Evolutionary conservation across 202 grass and related monocot species (phyloP), one percentile per base, ranked within the genome.

Genomic region (Schoenoplectus triqueter): DNA sequence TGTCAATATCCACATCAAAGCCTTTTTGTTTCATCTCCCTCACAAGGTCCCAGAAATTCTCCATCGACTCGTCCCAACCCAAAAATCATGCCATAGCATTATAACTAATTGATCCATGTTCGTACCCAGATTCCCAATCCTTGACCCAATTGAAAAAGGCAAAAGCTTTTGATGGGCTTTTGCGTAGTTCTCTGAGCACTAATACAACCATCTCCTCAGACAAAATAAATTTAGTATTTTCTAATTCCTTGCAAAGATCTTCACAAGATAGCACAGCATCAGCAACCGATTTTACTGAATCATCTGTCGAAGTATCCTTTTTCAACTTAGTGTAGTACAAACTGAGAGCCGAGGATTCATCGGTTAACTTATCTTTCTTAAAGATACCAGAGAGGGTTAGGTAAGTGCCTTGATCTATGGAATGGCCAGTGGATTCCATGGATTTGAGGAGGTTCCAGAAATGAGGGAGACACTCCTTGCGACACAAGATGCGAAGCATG

Each of bases 371-470:
- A 42, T 88, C 85, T 77, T 83, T 88, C 87, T 98, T 98, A 90
- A 98, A 98, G 61, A 65, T 84, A 44, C 87, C 48, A 63, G 93
- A 86, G 49, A 92, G 86, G 81, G 91, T 90, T 87, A 83, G 81
- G 88, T 92, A 98, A 78, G 93, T 98, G 74, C 88, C 88, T 51
- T 87, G 85, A 85, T 98, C 91, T 76, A 98, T 68, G 68, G 84
- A 82, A 77, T 94, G 82, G 67, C 93, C 91, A 1, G 87, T 82
- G 14, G 80, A 71, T 10, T 89, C 67, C 96, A 95, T 95, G 69
- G 87, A 91, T 42, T 80, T 69, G 86, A 98, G 84, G 86, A 98
- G 90, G 74, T 87, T 68, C 96, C 96, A 95, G 89, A 98, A 98
- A 10, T 89, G 67, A 2, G 87, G 79, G 11, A 91, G 69, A 76